A percentile compares a stretch with the other conserved stretches of the same genome.
Evolutionary conservation across 179 eudicot genomes (phyloP).

Genomic region (Camellia oleifera): DNA sequence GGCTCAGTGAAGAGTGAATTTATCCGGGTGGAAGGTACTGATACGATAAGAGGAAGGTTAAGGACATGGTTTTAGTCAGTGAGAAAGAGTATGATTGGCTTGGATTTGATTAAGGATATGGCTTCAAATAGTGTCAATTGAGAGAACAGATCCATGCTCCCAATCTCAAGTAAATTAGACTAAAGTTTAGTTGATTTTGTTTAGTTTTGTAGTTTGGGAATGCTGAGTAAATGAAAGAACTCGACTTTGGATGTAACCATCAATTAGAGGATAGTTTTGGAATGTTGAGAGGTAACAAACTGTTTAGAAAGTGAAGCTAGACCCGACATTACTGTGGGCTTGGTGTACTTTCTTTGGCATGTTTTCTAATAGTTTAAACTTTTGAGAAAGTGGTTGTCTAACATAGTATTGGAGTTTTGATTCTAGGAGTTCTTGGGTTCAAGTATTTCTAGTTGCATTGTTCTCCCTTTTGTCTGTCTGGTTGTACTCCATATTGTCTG

Average conservation of each 20-base stretch:
- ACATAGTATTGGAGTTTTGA: background rate
- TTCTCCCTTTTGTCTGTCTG: background rate
- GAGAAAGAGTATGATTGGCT: background rate
- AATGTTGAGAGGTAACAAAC: background rate
- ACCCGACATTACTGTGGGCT: background rate
- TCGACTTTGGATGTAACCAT: background rate
- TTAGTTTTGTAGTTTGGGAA: constrained; percentile 1
- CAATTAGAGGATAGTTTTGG: background rate
- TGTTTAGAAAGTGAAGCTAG: background rate
- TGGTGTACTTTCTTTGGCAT: background rate
- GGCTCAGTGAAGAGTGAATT: background rate
- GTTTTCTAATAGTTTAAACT: background rate
- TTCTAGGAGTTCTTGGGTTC: background rate
- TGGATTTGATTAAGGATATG: background rate
- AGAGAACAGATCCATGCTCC: background rate
- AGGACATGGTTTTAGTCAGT: background rate
- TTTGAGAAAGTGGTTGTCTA: background rate
- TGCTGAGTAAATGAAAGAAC: background rate
- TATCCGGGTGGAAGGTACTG: background rate
- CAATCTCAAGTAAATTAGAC: background rate
- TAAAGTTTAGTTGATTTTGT: background rate
- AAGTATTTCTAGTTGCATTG: background rate
- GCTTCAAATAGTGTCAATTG: background rate
- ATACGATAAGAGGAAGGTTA: background rate
- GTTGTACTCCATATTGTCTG: background rate